A percentile compares a stretch with the other conserved stretches of the same genome.
phyloP scores from a whole-genome alignment of 345 rosid species.

The Heritiera littoralis region DNA sequence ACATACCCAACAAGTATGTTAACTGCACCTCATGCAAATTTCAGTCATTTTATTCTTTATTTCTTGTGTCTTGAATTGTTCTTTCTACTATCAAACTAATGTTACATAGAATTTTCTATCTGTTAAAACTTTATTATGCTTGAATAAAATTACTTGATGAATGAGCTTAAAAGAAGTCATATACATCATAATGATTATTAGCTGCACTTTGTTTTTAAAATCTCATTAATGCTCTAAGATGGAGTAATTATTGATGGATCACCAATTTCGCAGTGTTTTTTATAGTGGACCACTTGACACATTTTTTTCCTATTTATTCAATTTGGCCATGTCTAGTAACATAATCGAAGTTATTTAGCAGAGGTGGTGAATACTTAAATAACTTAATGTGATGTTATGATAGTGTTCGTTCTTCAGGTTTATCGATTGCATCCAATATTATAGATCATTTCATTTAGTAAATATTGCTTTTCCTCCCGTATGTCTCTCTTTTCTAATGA shows the following conservation, averaged over 20 bases:
- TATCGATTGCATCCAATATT: background rate
- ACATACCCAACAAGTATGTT: constrained; percentile 90
- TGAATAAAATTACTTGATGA: background rate
- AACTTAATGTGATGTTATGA: background rate
- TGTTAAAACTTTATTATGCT: background rate
- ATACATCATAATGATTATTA: background rate
- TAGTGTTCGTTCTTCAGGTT: background rate
- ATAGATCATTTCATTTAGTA: background rate
- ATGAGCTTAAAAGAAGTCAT: background rate
- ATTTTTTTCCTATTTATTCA: background rate
- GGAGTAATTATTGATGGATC: background rate
- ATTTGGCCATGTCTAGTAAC: background rate
- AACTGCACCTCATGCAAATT: background rate
- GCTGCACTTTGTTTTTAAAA: background rate
- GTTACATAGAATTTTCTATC: background rate
- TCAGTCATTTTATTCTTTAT: no score
- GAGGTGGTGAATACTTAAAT: background rate
- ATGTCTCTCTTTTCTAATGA: background rate
- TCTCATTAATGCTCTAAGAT: background rate
- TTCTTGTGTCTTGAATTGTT: no score
- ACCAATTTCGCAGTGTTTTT: background rate
- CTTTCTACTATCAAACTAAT: no score
- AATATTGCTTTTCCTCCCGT: background rate
- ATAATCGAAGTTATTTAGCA: background rate
- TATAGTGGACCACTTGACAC: background rate